Evolutionary conservation across 1,139 yeast genomes (phyloP).

Genomic region (Kodamaea arcana): DNA sequence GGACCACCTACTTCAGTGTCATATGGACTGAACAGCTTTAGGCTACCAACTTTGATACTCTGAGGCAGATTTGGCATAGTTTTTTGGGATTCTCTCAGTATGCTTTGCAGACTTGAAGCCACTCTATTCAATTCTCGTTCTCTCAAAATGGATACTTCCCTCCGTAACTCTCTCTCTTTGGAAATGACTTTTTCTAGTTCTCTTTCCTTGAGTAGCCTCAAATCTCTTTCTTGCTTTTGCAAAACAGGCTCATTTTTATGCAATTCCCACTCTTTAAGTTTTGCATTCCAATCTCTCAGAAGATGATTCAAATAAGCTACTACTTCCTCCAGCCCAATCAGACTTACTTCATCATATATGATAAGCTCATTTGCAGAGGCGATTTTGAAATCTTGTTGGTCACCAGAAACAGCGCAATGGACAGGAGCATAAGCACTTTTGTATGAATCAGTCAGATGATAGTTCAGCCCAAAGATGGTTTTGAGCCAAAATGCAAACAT

Average conservation of each 20-base stretch:
- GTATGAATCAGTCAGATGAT: conserved; percentile 86
- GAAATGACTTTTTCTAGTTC: background rate
- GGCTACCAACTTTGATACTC: background rate
- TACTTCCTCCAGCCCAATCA: conserved; percentile 18
- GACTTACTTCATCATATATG: conserved; percentile 24
- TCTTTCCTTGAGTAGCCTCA: background rate
- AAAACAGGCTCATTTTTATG: background rate
- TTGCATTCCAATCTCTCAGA: conserved; percentile 12
- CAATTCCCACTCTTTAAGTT: conserved; percentile 12
- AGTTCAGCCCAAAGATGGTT: conserved; percentile 74
- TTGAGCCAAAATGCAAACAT: conserved; percentile 77
- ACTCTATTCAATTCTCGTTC: background rate
- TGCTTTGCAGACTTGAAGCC: background rate
- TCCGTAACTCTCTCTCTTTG: background rate
- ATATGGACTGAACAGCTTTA: background rate
- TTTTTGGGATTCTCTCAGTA: background rate
- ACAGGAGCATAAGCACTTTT: conserved; percentile 84
- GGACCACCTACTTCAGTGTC: no score
- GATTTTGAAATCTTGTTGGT: conserved; percentile 17
- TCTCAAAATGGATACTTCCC: background rate
- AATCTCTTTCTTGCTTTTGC: background rate
- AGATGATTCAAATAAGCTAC: conserved; percentile 15
- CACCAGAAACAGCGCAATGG: conserved; percentile 22
- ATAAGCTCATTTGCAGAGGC: conserved; percentile 44
- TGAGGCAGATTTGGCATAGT: background rate